Conservation (phyloP, 2,329 filamentous ascomycete genomes). For the Pseudocercospora ulei region DNA sequence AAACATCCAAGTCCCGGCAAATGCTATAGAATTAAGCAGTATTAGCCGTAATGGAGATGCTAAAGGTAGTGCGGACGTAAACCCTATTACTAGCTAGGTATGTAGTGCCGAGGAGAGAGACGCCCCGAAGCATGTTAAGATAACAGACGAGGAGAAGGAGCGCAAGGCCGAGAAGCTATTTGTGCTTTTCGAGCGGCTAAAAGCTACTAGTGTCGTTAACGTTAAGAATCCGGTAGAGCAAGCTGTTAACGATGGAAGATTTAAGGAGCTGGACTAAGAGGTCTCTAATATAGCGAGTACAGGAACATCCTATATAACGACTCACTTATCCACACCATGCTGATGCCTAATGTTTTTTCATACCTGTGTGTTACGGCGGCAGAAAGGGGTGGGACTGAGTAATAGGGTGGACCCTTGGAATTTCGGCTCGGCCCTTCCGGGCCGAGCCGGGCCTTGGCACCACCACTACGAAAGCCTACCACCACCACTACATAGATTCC, state of each 20-base stretch:
- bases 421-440: too few species aligned
- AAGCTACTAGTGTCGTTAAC: constrained; percentile 63
- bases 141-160: constrained; percentile 88
- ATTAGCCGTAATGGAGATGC: constrained; percentile 22
- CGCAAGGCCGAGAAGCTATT: constrained; percentile 81
- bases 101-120: constrained; percentile 40
- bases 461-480: too few species aligned
- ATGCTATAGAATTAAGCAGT: constrained; percentile 49
- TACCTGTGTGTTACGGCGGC: too few species aligned
- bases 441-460: too few species aligned
- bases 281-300: too few species aligned
- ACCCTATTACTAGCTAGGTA: constrained; percentile 81
- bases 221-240: constrained; percentile 69
- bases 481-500: too few species aligned
- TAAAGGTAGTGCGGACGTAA: constrained; percentile 45
- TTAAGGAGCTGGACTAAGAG: constrained; percentile 57
- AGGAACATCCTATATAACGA: too few species aligned
- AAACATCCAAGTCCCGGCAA: constrained; percentile 65
- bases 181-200: constrained; percentile 76
- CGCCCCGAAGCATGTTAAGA: constrained; percentile 53
- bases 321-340: too few species aligned
- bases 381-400: too few species aligned
- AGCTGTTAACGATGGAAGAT: constrained; percentile 58
- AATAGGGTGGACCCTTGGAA: too few species aligned
- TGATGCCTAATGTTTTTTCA: too few species aligned